Evolutionary conservation across 1,284 basidiomycete species (phyloP), one percentile per base, ranked within the genome.

Genomic region (Prillingera fragicola): DNA sequence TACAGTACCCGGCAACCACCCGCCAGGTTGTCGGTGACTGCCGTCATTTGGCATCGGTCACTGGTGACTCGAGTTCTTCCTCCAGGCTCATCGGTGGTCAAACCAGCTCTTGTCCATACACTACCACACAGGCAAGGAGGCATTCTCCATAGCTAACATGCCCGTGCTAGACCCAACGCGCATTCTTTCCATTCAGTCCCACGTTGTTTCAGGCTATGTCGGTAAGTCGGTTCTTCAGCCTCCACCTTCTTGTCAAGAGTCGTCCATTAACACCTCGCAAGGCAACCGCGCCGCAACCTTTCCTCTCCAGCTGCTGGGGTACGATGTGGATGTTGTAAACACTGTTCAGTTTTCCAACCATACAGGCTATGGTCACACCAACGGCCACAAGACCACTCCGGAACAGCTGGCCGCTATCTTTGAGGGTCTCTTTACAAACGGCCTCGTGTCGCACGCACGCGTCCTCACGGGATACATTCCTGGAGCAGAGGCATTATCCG

Each of bases 181-280:
- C 5, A 64, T 79, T 10, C 66, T 79, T 15, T 74, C 73, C 3
- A 80, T 97, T 36, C 94, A 97, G 65, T 89, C 86, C 1, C 94
- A 98, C 61, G 94, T 97, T 46, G 82, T 86, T 2, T 89, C 84
- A 55, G 94, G 94, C 44, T 97, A 94, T 65, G 94, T 95, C n/a
- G 92, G 92, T 60, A 80, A 80, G 59, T 63, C 22, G 26, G 28
- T 26, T 27, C 18, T 25, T n/a, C 17, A 13, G 21, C 22, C 17
- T 33, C 26, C 14, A n/a, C 13, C 13, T 14, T 22, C 27, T 28
- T 28, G n/a, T n/a, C n/a, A n/a, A n/a, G n/a, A n/a, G n/a, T n/a
- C 26, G 43, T 31, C 21, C 17, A 28, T 37, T 45, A 8, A 41
- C 17, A 8, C 10, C 39, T 33, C 15, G 19, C 28, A 55, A 91